phyloP scores from a whole-genome alignment of 129 eudicot species.

The Chrysanthemum seticuspe region DNA sequence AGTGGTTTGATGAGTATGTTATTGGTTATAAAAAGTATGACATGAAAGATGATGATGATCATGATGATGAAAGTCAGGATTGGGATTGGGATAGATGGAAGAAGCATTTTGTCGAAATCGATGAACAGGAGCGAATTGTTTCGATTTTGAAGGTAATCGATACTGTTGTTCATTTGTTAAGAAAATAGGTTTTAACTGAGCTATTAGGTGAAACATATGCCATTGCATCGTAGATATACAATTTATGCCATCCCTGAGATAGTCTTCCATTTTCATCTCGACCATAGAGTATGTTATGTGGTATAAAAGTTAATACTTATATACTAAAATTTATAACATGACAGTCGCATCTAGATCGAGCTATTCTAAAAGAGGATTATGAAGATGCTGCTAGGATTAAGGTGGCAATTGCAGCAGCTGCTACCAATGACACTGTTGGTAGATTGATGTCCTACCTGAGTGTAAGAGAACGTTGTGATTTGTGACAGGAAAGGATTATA shows the following conservation, averaged over 20 bases:
- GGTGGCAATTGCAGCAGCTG: slow-evolving; percentile 93
- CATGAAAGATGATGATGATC: slow-evolving; percentile 7
- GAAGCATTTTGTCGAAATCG: slow-evolving; percentile 68
- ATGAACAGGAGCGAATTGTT: slow-evolving; percentile 71
- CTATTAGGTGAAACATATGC: too few species aligned
- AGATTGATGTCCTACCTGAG: slow-evolving; percentile 68
- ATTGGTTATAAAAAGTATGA: slow-evolving; percentile 21
- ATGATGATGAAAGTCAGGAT: background rate
- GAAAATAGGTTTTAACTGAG: too few species aligned
- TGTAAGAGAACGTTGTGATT: slow-evolving; percentile 34
- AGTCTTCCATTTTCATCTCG: background rate
- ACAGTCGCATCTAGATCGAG: slow-evolving; percentile 74
- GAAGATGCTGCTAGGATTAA: slow-evolving; percentile 92
- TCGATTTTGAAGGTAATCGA: slow-evolving; percentile 70
- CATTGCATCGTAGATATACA: too few species aligned
- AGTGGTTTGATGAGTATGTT: slow-evolving; percentile 41
- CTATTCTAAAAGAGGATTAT: slow-evolving; percentile 70
- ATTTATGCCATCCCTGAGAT: too few species aligned
- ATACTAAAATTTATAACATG: background rate
- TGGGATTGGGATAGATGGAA: slow-evolving; percentile 74
- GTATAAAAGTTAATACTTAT: background rate
- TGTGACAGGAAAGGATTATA: background rate
- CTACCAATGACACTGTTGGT: slow-evolving; percentile 82
- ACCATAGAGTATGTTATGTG: background rate
- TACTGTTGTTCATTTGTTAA: too few species aligned